Evolutionary conservation across 257 asterid species (phyloP), one percentile per base, ranked within the genome.

Genomic region (Pogostemon cablin): DNA sequence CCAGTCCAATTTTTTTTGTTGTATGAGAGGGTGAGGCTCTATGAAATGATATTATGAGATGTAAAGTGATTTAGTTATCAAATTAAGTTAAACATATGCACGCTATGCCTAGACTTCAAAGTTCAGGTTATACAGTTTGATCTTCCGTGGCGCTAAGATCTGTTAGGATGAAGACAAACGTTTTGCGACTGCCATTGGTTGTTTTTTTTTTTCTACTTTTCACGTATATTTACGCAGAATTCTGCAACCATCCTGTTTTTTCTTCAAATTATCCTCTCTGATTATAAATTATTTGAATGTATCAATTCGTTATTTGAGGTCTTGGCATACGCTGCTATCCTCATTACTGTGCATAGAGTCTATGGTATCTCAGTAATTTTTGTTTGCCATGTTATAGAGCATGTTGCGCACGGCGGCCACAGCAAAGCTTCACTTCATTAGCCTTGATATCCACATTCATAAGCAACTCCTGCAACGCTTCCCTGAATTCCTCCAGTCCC

Each of bases 321-420:
- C 63, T 5, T 41, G 10, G 55, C 39, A 25, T 8, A 54, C 8
- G 6, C 38, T 25, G 61, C 61, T 17, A 62, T 44, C 56, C 54
- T 69, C 65, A 49, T 38, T 66, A 49, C 17, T 66, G 60, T 17
- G n/a, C 40, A 3, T 68, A n/a, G 53, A 54, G 54, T 68, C 72
- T 38, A 42, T 40, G 10, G 9, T 9, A 38, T 39, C 20, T 15
- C 42, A 20, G 52, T 53, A 11, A 49, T 52, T 46, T 12, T 53
- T 52, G n/a, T 9, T 25, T 42, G 8, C 40, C 42, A 17, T 40
- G 53, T 39, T 40, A 17, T 68, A 54, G 54, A 17, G 40, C 65
- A 69, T 25, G 65, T 47, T 7, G 32, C 32, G 32, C 32, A 25
- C 32, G 32, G 32, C 32, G 32, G 1, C 32, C 32, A 25, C 2